Conservation (phyloP, 768 basidiomycete species). For the Psilocybe sp. region DNA sequence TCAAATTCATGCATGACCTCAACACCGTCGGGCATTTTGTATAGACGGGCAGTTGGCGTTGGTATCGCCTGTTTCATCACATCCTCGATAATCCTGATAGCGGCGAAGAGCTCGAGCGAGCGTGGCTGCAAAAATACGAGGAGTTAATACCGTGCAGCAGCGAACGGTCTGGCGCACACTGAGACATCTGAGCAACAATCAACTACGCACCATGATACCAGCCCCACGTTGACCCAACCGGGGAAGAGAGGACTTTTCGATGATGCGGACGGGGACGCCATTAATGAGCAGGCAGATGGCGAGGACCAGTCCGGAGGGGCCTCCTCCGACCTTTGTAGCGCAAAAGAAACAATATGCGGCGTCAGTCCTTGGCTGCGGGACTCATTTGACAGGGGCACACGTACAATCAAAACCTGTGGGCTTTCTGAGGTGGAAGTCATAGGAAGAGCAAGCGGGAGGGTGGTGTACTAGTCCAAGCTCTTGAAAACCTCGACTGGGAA, state of each 20-base stretch:
- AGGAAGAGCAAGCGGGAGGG: no score
- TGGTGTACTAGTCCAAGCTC: no score
- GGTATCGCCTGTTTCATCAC: conserved; percentile 28
- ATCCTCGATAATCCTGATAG: conserved; percentile 36
- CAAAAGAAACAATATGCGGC: no score
- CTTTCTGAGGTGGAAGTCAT: no score
- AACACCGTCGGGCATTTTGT: conserved; percentile 30
- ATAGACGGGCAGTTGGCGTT: conserved; percentile 26
- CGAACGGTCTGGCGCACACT: no score
- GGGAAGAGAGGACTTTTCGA: conserved; percentile 40
- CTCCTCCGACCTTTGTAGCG: conserved; percentile 40
- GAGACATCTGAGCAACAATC: no score
- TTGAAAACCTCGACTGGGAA: no score
- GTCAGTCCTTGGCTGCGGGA: no score
- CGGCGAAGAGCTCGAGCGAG: conserved; percentile 40
- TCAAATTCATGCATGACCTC: conserved; percentile 27
- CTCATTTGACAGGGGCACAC: no score
- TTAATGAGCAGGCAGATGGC: conserved; percentile 41
- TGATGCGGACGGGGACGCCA: conserved; percentile 46
- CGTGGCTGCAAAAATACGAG: conserved; percentile 32
- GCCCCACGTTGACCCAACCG: conserved; percentile 35
- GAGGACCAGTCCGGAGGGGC: conserved; percentile 43
- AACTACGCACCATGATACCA: conserved; percentile 32
- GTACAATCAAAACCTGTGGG: no score
- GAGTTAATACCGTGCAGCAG: not conserved